Evolutionary conservation across 805 yeast species (phyloP).

Genomic region (Metschnikowia picachoensis): DNA sequence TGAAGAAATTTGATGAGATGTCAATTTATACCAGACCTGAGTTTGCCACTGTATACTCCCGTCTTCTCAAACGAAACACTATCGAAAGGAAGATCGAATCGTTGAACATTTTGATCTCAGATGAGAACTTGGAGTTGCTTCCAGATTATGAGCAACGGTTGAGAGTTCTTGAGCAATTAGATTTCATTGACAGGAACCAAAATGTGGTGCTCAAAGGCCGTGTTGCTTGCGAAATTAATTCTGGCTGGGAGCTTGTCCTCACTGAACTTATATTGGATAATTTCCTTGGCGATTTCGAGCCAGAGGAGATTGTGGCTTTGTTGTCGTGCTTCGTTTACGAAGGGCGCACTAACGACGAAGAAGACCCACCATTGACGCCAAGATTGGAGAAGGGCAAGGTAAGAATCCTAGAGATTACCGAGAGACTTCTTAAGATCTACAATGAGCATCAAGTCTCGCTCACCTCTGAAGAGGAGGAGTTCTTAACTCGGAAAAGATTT

Average conservation of each 20-base stretch:
- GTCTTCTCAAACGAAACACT: slow-evolving; percentile 42
- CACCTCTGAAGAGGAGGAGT: slow-evolving; percentile 82
- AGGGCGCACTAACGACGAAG: slow-evolving; percentile 66
- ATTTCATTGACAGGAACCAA: slow-evolving; percentile 69
- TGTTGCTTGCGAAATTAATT: slow-evolving; percentile 86
- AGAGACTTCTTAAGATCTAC: slow-evolving; percentile 56
- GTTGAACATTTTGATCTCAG: slow-evolving; percentile 64
- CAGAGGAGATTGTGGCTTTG: slow-evolving; percentile 95
- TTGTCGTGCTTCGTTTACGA: slow-evolving; percentile 91
- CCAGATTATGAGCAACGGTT: slow-evolving; percentile 94
- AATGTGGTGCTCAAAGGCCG: slow-evolving; percentile 87
- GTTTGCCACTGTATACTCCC: slow-evolving; percentile 43
- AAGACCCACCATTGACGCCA: slow-evolving; percentile 67
- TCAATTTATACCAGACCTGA: slow-evolving; percentile 35
- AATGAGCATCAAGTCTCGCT: slow-evolving; percentile 65
- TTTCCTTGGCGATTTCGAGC: slow-evolving; percentile 87
- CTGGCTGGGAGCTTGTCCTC: slow-evolving; percentile 86
- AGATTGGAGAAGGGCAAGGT: slow-evolving; percentile 66
- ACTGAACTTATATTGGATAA: slow-evolving; percentile 90
- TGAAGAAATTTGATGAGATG: slow-evolving; percentile 25
- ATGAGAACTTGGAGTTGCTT: slow-evolving; percentile 80
- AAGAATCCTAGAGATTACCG: slow-evolving; percentile 68
- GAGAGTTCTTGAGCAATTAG: slow-evolving; percentile 70
- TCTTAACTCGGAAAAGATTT: slow-evolving; percentile 78
- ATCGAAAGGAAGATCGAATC: slow-evolving; percentile 50